Base-by-base conservation (phyloP, 805 yeast species). In the Candida arabinofermentans region DNA sequence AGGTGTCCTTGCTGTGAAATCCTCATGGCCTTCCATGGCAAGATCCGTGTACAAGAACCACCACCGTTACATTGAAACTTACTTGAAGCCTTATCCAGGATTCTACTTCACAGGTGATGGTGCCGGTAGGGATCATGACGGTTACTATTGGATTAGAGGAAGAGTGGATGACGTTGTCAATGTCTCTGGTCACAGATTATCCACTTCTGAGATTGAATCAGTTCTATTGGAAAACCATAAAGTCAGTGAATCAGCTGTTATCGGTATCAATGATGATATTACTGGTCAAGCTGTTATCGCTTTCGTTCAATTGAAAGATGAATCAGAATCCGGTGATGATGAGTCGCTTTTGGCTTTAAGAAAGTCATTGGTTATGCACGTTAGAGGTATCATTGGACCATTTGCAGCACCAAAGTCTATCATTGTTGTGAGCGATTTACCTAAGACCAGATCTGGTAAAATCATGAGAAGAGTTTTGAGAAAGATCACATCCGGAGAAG, bases 401-500 rank as follows among this genome's bases (percentile, higher is more conserved):
- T 88, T 88, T 67, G 99, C 99, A 17, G 95, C 98, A 43, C 99
- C 99, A 60, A 90, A 90, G 67, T 71, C 81, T 38, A 69, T 70
- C 44, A 81, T 90, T 44, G 69, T 90, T 45, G 95, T 91, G 42
- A 83, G 80, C 46, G 98, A 93, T 62, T 78, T 93, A 65, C 99
- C 99, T 69, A 93, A 91, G 78, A 93, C 99, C 19, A 81, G 99
- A 71, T 88, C 96, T 9, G 99, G 99, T 55, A 93, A 93, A 76
- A 91, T 93, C 62, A 91, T 93, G 96, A 86, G 99, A 75, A 86
- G 99, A 73, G 85, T 93, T 49, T 76, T 93, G 67, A 83, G 99
- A 70, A 93, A 93, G 71, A 78, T 91, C 47, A 82, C 89, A 42
- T 81, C 93, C 39, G 90, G 91, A 53, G 97, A 91, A 72, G 95